Evolutionary conservation across 2,329 filamentous ascomycete genomes (phyloP).

Genomic region (Escovopsis sp.): DNA sequence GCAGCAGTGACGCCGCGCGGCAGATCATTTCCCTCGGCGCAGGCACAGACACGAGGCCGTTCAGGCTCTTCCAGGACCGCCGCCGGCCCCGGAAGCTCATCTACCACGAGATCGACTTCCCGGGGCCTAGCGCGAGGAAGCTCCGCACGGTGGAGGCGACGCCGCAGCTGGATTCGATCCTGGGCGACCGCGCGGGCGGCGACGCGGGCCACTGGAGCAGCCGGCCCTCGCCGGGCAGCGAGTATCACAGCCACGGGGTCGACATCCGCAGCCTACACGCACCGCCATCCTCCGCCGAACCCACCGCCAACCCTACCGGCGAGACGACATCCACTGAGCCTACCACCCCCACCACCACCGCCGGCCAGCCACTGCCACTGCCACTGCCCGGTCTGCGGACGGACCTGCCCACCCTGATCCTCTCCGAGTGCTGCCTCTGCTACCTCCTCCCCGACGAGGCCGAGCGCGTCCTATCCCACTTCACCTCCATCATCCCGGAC

Average conservation of each 20-base stretch:
- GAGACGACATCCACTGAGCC: too few relatives aligned
- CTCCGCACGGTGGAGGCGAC: slow-evolving; percentile 37
- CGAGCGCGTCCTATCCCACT: slow-evolving; percentile 48
- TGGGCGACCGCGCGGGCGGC: slow-evolving; percentile 19
- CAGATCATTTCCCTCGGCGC: slow-evolving; percentile 90
- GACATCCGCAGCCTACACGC: slow-evolving; percentile 50
- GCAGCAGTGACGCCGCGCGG: slow-evolving; percentile 25
- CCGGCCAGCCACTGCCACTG: too few relatives aligned
- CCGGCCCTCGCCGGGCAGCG: slow-evolving; percentile 22
- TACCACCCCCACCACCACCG: too few relatives aligned
- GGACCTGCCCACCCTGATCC: slow-evolving; percentile 61
- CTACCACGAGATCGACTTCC: slow-evolving; percentile 92
- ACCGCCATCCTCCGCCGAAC: too few relatives aligned
- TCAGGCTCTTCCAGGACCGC: slow-evolving; percentile 46
- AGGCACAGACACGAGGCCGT: slow-evolving; percentile 81
- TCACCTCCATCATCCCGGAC: slow-evolving; percentile 35
- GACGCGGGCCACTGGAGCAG: slow-evolving; percentile 25
- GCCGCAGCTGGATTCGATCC: slow-evolving; percentile 23
- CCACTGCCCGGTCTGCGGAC: slow-evolving; percentile 29
- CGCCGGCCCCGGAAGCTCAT: slow-evolving; percentile 28
- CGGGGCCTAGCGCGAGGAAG: slow-evolving; percentile 56
- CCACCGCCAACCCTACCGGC: slow-evolving; percentile 3
- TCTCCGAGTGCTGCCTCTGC: slow-evolving; percentile 92
- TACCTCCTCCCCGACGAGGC: slow-evolving; percentile 61
- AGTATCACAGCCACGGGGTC: slow-evolving; percentile 46